These are phyloP conservation scores for Saccharomyces hybrid DNA, from an alignment of 1,139 yeast species.

Conservation along the genomic window DNA sequence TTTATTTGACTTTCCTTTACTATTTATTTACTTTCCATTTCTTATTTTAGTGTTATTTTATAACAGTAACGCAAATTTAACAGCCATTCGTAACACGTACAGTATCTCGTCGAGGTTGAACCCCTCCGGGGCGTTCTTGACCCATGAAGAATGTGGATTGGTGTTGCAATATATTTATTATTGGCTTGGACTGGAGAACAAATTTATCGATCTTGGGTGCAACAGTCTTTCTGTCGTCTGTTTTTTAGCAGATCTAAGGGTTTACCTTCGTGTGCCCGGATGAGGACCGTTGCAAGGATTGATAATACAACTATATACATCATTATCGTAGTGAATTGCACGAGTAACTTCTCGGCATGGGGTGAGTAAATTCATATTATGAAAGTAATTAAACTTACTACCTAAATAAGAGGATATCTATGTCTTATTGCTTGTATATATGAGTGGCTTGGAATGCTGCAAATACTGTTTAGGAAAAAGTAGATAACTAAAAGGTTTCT, in stretches of 20 bases:
- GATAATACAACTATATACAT: conserved; percentile 42
- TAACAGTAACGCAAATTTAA: conserved; percentile 52
- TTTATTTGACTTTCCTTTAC: not conserved
- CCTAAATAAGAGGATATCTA: not conserved
- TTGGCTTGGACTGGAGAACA: conserved; percentile 58
- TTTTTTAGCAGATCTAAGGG: conserved; percentile 50
- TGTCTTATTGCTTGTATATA: not conserved
- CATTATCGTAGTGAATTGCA: not conserved
- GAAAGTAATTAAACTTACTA: not conserved
- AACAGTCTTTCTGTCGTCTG: conserved; percentile 52
- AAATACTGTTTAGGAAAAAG: not conserved
- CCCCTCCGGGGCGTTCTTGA: conserved; percentile 59
- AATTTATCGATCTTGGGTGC: conserved; percentile 71
- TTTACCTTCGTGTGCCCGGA: conserved; percentile 79
- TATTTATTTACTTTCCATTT: not conserved
- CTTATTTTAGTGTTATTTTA: not conserved
- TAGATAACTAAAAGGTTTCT: conserved; percentile 42
- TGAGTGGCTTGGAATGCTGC: not conserved
- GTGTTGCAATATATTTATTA: conserved; percentile 38
- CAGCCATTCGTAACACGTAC: conserved; percentile 57
- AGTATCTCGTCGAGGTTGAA: conserved; percentile 74
- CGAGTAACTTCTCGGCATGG: not conserved
- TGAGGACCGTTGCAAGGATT: conserved; percentile 78
- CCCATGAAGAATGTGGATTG: conserved; percentile 70
- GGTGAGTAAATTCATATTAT: not conserved